phyloP scores from a whole-genome alignment of 257 asterid genomes.

The Ocimum tenuiflorum region DNA sequence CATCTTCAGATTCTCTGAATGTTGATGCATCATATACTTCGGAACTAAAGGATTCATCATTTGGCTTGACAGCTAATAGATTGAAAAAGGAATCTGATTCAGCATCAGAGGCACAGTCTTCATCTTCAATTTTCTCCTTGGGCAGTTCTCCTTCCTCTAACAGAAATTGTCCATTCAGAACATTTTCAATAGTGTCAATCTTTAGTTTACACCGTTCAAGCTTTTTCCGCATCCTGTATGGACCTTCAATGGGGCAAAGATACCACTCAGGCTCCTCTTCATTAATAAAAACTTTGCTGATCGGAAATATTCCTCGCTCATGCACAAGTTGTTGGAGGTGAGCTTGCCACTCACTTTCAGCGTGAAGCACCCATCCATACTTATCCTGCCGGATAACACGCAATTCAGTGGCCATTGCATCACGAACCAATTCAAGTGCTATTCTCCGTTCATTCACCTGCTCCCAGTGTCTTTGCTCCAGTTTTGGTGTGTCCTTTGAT shows the following conservation, averaged over 20 bases:
- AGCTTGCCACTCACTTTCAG: conserved; percentile 97
- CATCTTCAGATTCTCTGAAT: conserved; percentile 68
- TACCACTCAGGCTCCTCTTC: conserved; percentile 86
- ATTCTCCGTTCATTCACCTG: conserved; percentile 89
- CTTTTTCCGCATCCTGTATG: conserved; percentile 94
- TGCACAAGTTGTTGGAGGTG: conserved; percentile 95
- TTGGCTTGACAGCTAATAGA: conserved; percentile 50
- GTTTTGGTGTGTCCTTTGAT: conserved; percentile 56
- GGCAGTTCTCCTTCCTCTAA: conserved; percentile 53
- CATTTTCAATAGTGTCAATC: conserved; percentile 66
- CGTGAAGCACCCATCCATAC: conserved; percentile 99
- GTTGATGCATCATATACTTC: conserved; percentile 62
- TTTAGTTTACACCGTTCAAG: conserved; percentile 74
- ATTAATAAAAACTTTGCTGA: conserved; percentile 42
- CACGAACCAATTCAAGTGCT: conserved; percentile 91
- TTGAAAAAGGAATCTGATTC: conserved; percentile 54
- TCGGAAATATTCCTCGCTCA: conserved; percentile 88
- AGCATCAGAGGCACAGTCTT: conserved; percentile 40
- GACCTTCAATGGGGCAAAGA: conserved; percentile 99
- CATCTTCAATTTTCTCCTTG: conserved; percentile 62
- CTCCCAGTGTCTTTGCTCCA: conserved; percentile 86
- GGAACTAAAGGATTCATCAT: conserved; percentile 49
- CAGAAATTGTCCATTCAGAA: conserved; percentile 55
- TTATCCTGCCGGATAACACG: conserved; percentile 98
- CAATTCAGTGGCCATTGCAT: conserved; percentile 89